These are phyloP conservation scores for Rhytidiadelphus loreus DNA, from an alignment of 225 moss, liverwort and hornwort genomes.

Conservation along the genomic window DNA sequence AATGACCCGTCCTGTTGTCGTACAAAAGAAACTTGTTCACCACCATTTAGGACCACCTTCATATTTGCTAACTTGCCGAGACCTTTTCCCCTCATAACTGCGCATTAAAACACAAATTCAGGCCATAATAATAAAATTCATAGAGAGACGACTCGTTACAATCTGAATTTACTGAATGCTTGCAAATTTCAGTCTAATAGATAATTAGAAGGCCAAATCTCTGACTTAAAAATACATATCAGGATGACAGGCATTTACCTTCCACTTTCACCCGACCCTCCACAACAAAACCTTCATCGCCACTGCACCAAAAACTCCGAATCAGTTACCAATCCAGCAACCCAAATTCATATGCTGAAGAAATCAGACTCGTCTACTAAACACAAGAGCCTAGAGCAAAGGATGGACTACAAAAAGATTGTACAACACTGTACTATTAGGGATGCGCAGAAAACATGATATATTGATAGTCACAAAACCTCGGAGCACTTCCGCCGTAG, in stretches of 20 bases:
- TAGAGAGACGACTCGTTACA: neutral
- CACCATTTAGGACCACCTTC: constrained; percentile 69
- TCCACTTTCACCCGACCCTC: constrained; percentile 72
- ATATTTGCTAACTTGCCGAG: constrained; percentile 48
- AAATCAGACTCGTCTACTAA: neutral
- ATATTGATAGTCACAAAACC: neutral
- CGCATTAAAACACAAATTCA: neutral
- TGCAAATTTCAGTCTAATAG: neutral
- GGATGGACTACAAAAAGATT: neutral
- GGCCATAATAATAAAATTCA: neutral
- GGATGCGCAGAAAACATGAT: neutral
- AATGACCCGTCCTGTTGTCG: constrained; percentile 68
- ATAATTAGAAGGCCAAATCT: neutral
- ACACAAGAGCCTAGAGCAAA: neutral
- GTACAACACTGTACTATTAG: neutral
- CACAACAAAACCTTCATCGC: constrained; percentile 46
- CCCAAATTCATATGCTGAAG: neutral
- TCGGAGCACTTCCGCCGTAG: neutral
- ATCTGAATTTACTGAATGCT: neutral
- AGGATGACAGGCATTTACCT: constrained; percentile 11
- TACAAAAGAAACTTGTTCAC: constrained; percentile 60
- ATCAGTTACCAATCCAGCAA: neutral
- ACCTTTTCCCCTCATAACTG: constrained; percentile 45
- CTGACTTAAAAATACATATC: neutral
- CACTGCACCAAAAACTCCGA: constrained; percentile 22